phyloP scores from a whole-genome alignment of 176 grass and related monocot species.

The Oryza coarctata region DNA sequence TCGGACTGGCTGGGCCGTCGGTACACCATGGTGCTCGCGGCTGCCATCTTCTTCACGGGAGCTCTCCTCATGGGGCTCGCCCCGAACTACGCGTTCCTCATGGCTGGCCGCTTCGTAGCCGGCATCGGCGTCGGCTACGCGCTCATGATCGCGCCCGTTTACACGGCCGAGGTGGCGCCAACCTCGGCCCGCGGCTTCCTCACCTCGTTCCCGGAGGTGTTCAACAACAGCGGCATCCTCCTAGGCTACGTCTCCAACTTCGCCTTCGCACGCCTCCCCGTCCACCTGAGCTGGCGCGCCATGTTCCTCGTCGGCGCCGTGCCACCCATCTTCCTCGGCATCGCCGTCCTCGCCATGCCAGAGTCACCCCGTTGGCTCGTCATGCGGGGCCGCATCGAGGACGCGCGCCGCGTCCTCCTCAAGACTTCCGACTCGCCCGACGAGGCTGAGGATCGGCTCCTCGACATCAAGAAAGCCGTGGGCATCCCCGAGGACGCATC shows the following conservation, averaged over 20 bases:
- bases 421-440: constrained; percentile 61
- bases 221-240: constrained; percentile 81
- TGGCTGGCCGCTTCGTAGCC: constrained; percentile 80
- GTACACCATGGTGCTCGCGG: constrained; percentile 83
- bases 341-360: constrained; percentile 81
- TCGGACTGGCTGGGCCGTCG: constrained; percentile 89
- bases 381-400: constrained; percentile 77
- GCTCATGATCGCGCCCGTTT: constrained; percentile 78
- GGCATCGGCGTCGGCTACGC: constrained; percentile 85
- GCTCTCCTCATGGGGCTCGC: constrained; percentile 76
- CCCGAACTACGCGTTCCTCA: constrained; percentile 66
- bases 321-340: constrained; percentile 71
- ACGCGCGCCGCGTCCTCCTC: constrained; percentile 57
- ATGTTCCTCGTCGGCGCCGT: constrained; percentile 87
- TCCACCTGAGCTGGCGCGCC: constrained; percentile 71
- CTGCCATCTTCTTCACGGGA: constrained; percentile 78
- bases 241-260: constrained; percentile 95
- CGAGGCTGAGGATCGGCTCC: constrained; percentile 65
- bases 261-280: constrained; percentile 74
- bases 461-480: constrained; percentile 62
- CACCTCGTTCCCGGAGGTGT: constrained; percentile 83
- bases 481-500: constrained; percentile 45
- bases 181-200: constrained; percentile 74
- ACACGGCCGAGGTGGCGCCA: constrained; percentile 85
- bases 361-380: constrained; percentile 94